Percentiles rank a stretch among this genome's conserved stretches.
Conservation (phyloP, 164 flowering plant species). For the Amborella trichopoda region DNA sequence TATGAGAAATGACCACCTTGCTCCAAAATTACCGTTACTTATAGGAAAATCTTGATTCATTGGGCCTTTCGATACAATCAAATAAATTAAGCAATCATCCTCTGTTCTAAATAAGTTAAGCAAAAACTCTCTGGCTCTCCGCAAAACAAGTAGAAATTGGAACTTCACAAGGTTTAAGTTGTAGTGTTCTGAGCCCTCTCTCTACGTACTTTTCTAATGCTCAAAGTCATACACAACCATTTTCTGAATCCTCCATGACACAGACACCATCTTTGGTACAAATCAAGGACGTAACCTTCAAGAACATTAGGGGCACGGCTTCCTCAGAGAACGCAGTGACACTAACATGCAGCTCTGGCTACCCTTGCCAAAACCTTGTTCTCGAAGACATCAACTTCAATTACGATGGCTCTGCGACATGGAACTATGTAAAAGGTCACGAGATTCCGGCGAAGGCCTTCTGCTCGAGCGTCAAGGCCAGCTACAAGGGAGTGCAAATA, state of each 20-base stretch:
- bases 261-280: constrained; percentile 44
- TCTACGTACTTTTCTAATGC: too few species aligned
- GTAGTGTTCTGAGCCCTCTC: too few species aligned
- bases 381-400: constrained; percentile 35
- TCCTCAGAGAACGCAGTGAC: constrained; percentile 34
- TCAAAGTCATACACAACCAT: too few species aligned
- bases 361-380: constrained; percentile 40
- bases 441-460: constrained; percentile 15
- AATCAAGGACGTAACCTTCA: constrained; percentile 35
- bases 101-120: too few species aligned
- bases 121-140: too few species aligned
- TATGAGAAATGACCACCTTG: neutral
- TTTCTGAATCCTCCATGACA: too few species aligned
- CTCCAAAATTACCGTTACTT: neutral
- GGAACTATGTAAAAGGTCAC: too few species aligned
- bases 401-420: constrained; percentile 10
- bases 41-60: neutral
- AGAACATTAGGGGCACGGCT: constrained; percentile 52
- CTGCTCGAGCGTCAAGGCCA: constrained; percentile 30
- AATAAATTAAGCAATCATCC: too few species aligned
- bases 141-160: too few species aligned
- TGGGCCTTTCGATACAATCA: constrained; percentile 3
- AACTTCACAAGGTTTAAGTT: too few species aligned
- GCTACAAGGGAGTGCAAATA: constrained; percentile 37
- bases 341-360: constrained; percentile 37